These are phyloP conservation scores for Vitis hybrid DNA, from an alignment of 177 flowering plant genomes.

Conservation along the genomic window DNA sequence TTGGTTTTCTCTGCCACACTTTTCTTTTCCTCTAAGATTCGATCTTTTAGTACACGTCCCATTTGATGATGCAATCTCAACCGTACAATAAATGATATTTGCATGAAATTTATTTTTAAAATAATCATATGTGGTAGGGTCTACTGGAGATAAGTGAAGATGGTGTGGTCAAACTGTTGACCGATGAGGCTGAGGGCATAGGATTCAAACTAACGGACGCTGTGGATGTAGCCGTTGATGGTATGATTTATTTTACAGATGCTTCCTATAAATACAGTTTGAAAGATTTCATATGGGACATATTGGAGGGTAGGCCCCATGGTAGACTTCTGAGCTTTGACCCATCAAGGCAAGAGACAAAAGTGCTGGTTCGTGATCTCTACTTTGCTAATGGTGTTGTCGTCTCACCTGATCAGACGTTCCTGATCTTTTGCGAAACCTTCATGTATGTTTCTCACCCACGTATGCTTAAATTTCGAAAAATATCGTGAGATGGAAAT, in stretches of 20 bases:
- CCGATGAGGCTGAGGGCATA: constrained; percentile 66
- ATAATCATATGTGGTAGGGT: constrained; percentile 40
- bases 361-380: constrained; percentile 53
- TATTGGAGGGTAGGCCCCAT: constrained; percentile 71
- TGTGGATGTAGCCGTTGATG: constrained; percentile 62
- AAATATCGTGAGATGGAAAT: too few relatives aligned
- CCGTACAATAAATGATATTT: background rate
- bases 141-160: constrained; percentile 52
- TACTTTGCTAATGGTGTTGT: constrained; percentile 91
- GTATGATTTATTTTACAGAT: constrained; percentile 81
- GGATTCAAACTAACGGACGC: constrained; percentile 64
- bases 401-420: constrained; percentile 61
- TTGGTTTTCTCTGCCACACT: too few relatives aligned
- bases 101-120: too few relatives aligned
- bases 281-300: constrained; percentile 26
- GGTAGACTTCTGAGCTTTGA: constrained; percentile 79
- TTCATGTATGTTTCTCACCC: constrained; percentile 37
- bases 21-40: too few relatives aligned
- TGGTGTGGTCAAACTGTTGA: constrained; percentile 43
- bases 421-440: constrained; percentile 75
- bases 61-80: too few relatives aligned
- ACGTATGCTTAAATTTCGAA: too few relatives aligned
- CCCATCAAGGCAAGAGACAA: constrained; percentile 49
- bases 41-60: too few relatives aligned
- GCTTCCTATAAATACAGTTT: constrained; percentile 66